A percentile compares a stretch with the other conserved stretches of the same genome.
Evolutionary conservation across 495 filamentous ascomycete species (phyloP).

Genomic region (Oidiodendron maius): DNA sequence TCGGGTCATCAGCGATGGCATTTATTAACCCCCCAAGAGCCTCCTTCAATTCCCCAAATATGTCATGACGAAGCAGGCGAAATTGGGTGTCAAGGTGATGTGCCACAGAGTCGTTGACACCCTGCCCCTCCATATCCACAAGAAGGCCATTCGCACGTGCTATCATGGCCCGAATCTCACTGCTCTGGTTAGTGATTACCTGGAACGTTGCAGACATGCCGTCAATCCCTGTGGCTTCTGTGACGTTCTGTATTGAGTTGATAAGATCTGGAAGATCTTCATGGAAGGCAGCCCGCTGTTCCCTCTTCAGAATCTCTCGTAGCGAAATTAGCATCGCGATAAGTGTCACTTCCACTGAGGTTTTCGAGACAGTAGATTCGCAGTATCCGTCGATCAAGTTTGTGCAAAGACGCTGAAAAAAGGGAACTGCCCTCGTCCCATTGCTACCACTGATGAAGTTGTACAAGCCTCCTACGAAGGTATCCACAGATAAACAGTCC

Average conservation of each 20-base stretch:
- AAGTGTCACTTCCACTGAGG: constrained; percentile 1
- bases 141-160: constrained; percentile 10
- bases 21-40: constrained; percentile 17
- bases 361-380: background rate
- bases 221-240: constrained; percentile 9
- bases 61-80: constrained; percentile 60
- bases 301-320: constrained; percentile 10
- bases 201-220: background rate
- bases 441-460: constrained; percentile 16
- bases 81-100: constrained; percentile 67
- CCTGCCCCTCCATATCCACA: background rate
- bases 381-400: constrained; percentile 1
- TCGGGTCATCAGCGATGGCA: background rate
- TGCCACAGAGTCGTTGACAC: constrained; percentile 31
- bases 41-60: constrained; percentile 53
- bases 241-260: constrained; percentile 6
- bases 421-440: constrained; percentile 13
- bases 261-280: constrained; percentile 12
- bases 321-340: constrained; percentile 7
- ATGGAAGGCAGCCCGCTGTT: constrained; percentile 12
- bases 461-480: constrained; percentile 14
- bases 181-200: constrained; percentile 1
- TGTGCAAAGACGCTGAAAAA: constrained; percentile 7
- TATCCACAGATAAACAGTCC: constrained; percentile 17
- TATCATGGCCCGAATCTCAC: constrained; percentile 10